Base-by-base conservation (phyloP, 495 filamentous ascomycete species). In the Rhypophila decipiens region DNA sequence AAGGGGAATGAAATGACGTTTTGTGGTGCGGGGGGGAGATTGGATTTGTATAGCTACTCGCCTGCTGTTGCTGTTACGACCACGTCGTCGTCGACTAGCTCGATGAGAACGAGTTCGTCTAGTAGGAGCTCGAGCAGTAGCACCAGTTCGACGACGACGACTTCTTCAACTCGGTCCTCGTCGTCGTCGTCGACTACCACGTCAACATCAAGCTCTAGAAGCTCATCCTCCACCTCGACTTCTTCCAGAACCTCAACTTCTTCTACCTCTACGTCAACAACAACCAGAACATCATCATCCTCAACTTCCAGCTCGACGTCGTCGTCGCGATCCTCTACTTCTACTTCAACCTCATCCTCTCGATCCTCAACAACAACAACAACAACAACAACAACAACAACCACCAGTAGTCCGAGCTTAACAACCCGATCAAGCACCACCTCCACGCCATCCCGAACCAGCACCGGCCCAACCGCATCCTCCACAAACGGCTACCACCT, bases 1-100 rank as follows among this genome's bases (percentile, higher is more conserved):
- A 58, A 59, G 36, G 62, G 59, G 17, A 59, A 69, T 47, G 23
- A 39, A 10, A 35, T 41, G 2, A 34, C 58, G 31, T 42, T 43
- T 11, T 65, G 62, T 38, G 62, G 62, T 13, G 55, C 54, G 0
- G 42, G 49, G 18, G 24, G 22, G 2, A 49, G 33, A 8, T 22
- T 57, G 5, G 50, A 57, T 31, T 19, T 57, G 34, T 57, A 57
- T 27, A 34, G 24, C 7, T 55, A 27, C 24, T 39, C 35, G 35
- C 35, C 35, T 18, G 8, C 46, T 24, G 22, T 11, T 3, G 9
- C 41, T 13, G 27, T 7, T 13, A 39, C 12, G 5, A 39, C 12
- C n/a, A 7, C n/a, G 5, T 39, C 36, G 5, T 5, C 12, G 9
- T 39, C 36, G 11, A 5, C 36, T 4, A 24, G 21, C 15, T 38